phyloP scores from a whole-genome alignment of 345 rosid species.

The Salix koriyanagi region DNA sequence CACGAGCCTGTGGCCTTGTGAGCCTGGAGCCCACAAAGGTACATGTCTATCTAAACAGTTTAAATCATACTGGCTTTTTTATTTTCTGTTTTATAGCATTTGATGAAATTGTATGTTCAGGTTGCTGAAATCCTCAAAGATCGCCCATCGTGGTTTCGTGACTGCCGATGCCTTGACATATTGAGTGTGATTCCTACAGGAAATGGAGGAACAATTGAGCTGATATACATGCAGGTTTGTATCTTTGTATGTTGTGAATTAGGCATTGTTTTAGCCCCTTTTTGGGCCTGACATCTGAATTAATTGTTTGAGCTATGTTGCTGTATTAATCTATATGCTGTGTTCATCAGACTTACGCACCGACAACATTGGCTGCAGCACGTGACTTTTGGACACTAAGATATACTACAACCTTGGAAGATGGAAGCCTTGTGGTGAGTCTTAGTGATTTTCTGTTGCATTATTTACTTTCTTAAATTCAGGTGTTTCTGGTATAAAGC shows the following conservation, averaged over 20 bases:
- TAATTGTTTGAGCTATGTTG: not conserved
- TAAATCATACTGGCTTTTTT: not conserved
- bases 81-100: not conserved
- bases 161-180: conserved; percentile 75
- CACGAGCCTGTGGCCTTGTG: conserved; percentile 99
- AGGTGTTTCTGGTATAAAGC: not conserved
- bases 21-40: conserved; percentile 98
- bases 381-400: conserved; percentile 95
- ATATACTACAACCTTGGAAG: conserved; percentile 84
- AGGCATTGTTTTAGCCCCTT: not conserved
- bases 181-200: conserved; percentile 76
- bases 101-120: conserved; percentile 31
- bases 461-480: not conserved
- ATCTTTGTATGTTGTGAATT: not conserved
- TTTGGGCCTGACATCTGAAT: not conserved
- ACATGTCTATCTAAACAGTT: not conserved
- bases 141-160: conserved; percentile 92
- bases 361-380: conserved; percentile 86
- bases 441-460: not conserved
- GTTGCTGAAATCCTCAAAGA: conserved; percentile 96
- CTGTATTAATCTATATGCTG: not conserved
- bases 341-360: conserved; percentile 69
- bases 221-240: conserved; percentile 80
- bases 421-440: conserved; percentile 84
- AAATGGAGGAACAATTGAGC: conserved; percentile 84